Evolutionary conservation across 192 early-diverging fungal species (phyloP).

Genomic region (Backusella australiensis): DNA sequence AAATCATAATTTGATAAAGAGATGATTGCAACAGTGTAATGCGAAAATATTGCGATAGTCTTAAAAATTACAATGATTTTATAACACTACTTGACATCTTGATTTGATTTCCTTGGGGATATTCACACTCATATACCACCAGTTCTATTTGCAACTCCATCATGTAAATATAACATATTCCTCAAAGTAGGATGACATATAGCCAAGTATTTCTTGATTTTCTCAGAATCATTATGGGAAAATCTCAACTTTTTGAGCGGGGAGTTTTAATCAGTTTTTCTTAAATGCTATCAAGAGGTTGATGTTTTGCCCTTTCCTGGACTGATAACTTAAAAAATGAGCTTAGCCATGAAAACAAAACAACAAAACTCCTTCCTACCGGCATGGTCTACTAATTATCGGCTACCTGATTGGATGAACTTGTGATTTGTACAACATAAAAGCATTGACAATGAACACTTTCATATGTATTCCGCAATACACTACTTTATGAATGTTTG

Average conservation of each 20-base stretch:
- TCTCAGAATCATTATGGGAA: not conserved
- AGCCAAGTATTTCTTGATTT: not conserved
- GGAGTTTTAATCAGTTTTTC: not conserved
- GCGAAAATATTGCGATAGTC: not conserved
- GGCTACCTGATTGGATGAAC: too few species aligned
- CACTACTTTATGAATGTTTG: too few species aligned
- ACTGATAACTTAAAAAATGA: too few species aligned
- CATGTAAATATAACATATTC: not conserved
- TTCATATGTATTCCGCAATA: too few species aligned
- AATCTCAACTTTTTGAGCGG: not conserved
- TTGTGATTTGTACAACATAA: too few species aligned
- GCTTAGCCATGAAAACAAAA: too few species aligned
- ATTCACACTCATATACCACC: not conserved
- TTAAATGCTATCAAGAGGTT: not conserved
- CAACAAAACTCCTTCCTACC: too few species aligned
- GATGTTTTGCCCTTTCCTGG: not conserved
- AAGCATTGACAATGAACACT: too few species aligned
- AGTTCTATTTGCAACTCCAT: not conserved
- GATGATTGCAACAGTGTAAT: not conserved
- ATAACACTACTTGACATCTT: not conserved
- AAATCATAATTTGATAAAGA: too few species aligned
- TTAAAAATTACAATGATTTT: not conserved
- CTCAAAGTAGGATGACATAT: not conserved
- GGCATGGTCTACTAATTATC: too few species aligned
- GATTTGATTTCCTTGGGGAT: not conserved